Evolutionary conservation across 2,329 filamentous ascomycete species (phyloP).

Genomic region (Claviceps maximensis): DNA sequence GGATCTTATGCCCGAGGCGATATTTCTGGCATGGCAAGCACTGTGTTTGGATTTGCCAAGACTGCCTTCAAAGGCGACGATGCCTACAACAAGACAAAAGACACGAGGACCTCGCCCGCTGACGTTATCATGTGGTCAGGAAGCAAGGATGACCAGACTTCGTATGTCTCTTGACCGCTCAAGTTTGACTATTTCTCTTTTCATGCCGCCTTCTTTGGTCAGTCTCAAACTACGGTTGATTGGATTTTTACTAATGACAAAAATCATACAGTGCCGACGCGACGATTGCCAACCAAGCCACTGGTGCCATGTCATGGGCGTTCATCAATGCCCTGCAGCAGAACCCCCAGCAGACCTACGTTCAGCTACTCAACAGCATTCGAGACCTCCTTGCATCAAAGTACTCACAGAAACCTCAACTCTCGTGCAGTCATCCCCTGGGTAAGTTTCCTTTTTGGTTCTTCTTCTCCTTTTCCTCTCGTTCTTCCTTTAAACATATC

Average conservation of each 20-base stretch:
- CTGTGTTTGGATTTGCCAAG: conserved; percentile 77
- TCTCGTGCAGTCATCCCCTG: conserved; percentile 90
- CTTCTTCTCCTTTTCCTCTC: too few relatives aligned
- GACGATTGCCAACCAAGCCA: conserved; percentile 75
- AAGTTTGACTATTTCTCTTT: background rate
- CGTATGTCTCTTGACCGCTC: conserved; percentile 25
- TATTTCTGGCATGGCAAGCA: conserved; percentile 64
- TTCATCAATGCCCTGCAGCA: conserved; percentile 86
- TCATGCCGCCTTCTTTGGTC: background rate
- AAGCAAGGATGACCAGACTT: conserved; percentile 90
- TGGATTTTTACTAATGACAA: background rate
- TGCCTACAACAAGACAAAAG: conserved; percentile 64
- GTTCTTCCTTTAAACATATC: background rate
- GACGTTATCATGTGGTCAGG: conserved; percentile 98
- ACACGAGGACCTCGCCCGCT: conserved; percentile 85
- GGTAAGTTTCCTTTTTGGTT: conserved; percentile 43
- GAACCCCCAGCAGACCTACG: conserved; percentile 91
- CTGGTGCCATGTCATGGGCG: conserved; percentile 95
- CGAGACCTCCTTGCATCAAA: conserved; percentile 76
- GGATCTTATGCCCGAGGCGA: conserved; percentile 74
- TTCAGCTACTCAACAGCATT: conserved; percentile 89
- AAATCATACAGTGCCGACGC: conserved; percentile 60
- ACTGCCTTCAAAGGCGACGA: conserved; percentile 70
- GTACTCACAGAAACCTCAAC: conserved; percentile 88
- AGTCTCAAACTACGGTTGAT: too few relatives aligned